phyloP scores from a whole-genome alignment of 352 stramenopile species.

The Pythium diclinum region DNA sequence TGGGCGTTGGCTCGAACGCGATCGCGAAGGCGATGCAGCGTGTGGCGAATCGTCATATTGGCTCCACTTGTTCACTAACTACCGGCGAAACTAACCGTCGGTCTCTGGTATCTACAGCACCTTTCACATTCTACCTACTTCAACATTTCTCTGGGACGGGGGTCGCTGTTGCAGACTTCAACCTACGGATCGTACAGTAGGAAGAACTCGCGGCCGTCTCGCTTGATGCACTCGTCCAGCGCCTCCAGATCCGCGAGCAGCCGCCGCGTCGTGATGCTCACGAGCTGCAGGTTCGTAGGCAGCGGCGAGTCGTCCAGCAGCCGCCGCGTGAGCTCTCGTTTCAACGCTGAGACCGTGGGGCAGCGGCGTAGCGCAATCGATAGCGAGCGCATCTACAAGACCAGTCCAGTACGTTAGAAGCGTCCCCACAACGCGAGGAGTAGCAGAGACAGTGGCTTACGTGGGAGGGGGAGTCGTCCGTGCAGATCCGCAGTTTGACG shows the following conservation, averaged over 20 bases:
- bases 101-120: neutral
- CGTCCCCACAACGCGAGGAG: neutral
- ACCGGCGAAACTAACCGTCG: too few relatives aligned
- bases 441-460: neutral
- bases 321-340: slow-evolving; percentile 15
- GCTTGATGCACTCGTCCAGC: slow-evolving; percentile 16
- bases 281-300: slow-evolving; percentile 22
- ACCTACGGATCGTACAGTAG: slow-evolving; percentile 25
- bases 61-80: neutral
- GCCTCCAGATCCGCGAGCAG: slow-evolving; percentile 24
- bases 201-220: slow-evolving; percentile 22
- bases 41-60: slow-evolving; percentile 12
- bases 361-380: slow-evolving; percentile 1
- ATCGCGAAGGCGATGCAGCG: slow-evolving; percentile 11
- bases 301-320: slow-evolving; percentile 20
- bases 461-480: slow-evolving; percentile 5
- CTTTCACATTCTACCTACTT: neutral
- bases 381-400: slow-evolving; percentile 12
- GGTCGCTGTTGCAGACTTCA: neutral
- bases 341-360: slow-evolving; percentile 21
- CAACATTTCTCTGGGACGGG: slow-evolving; percentile 16
- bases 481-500: slow-evolving; percentile 12
- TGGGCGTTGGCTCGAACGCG: neutral
- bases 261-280: slow-evolving; percentile 18
- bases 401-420: neutral